Evolutionary conservation across 306 rosid species (phyloP), one percentile per base, ranked within the genome.

Genomic region (Gastrolobium bilobum): DNA sequence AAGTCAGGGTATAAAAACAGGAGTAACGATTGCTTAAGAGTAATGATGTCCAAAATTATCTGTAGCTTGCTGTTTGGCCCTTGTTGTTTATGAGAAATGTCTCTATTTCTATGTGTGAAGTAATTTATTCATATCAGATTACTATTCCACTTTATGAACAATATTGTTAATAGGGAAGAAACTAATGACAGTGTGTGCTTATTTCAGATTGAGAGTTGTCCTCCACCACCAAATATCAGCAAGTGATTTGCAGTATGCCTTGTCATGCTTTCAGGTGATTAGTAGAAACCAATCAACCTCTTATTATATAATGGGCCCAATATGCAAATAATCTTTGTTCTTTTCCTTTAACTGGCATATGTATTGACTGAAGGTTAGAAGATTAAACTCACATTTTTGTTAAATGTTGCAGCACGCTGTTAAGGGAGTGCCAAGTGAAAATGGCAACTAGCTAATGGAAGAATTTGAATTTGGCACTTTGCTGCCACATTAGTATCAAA

Each of bases 231-330:
- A 92, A 87, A 89, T 94, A 76, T 94, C 95, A 0, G 74, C 70
- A 76, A 83, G 81, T 6, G 99, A 94, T 64, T 90, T 88, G 83
- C 91, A 89, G 4, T 88, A 91, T 79, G 78, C 95, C 61, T 33
- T 94, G 80, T 82, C 97, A 47, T 92, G 94, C 85, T 91, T 92
- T 88, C 95, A 94, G 97, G 97, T 92, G 76, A 75, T 11, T 74
- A 60, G 10, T 57, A 33, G 43, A 42, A 38, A 65, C 30, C 10
- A 7, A 40, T 39, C 39, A 56, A 68, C 47, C 44, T n/a, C 53
- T 29, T 61, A 0, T 66, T 64, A 6, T 57, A 8, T 40, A 10
- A 37, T 73, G 59, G 13, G 7, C 67, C 73, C 66, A 29, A 50
- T 40, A 13, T 33, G 15, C 43, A 20, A 20, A 20, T 20, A 20